These are phyloP conservation scores for Talaromyces pinophilus DNA, from an alignment of 2,329 filamentous ascomycete species.

Conservation along the genomic window DNA sequence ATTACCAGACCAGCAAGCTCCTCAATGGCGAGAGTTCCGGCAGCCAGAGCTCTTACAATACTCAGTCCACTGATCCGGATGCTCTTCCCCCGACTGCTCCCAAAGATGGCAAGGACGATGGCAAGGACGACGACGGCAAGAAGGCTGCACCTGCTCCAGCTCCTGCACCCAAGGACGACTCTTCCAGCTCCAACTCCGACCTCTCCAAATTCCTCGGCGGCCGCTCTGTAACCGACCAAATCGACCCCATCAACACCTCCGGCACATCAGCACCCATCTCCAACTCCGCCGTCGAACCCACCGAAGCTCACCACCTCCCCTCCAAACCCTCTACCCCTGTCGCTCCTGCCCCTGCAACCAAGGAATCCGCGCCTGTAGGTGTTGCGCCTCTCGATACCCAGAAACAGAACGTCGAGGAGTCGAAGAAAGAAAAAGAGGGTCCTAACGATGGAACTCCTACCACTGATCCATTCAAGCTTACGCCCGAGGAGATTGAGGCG, in stretches of 20 bases:
- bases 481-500: slow-evolving; percentile 6
- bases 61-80: slow-evolving; percentile 28
- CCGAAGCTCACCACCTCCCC: background rate
- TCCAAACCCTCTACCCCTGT: background rate
- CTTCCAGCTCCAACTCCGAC: background rate
- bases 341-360: background rate
- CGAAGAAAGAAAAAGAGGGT: background rate
- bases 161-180: background rate
- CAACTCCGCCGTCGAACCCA: background rate
- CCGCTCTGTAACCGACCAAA: slow-evolving; percentile 13
- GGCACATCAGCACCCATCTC: slow-evolving; percentile 6
- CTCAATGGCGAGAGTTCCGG: slow-evolving; percentile 21
- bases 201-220: slow-evolving; percentile 22
- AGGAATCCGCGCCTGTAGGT: background rate
- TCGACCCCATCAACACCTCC: slow-evolving; percentile 2
- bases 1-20: slow-evolving; percentile 10
- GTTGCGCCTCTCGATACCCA: background rate
- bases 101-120: background rate
- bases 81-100: slow-evolving; percentile 7
- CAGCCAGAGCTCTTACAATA: slow-evolving; percentile 20
- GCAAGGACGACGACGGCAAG: background rate
- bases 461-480: background rate
- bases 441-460: background rate
- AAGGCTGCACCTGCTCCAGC: background rate
- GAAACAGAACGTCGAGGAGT: background rate